phyloP scores from a whole-genome alignment of 176 grass and related monocot species.

The Rhynchospora breviuscula region DNA sequence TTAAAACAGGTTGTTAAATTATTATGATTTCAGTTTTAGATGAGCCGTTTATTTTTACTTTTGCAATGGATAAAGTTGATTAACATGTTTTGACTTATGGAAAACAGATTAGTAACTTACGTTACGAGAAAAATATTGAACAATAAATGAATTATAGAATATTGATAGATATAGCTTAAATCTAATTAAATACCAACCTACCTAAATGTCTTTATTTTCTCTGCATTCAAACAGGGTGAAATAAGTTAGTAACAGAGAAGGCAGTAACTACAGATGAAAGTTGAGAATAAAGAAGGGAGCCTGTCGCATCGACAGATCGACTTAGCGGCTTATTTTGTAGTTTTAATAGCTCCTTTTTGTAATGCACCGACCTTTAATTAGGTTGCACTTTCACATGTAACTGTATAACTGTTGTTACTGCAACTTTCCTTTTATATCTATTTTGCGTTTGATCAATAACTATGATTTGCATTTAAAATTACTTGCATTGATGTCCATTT shows the following conservation, averaged over 20 bases:
- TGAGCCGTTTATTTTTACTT: background rate
- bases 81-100: background rate
- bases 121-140: background rate
- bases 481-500: background rate
- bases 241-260: background rate
- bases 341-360: background rate
- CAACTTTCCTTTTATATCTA: background rate
- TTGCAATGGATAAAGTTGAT: background rate
- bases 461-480: background rate
- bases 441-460: background rate
- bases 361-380: background rate
- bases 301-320: background rate
- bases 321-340: background rate
- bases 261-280: background rate
- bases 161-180: too few relatives aligned
- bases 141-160: background rate
- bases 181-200: background rate
- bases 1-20: background rate
- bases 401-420: slow-evolving; percentile 3
- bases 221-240: background rate
- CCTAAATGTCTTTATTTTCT: background rate
- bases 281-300: background rate
- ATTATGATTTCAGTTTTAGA: background rate
- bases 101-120: background rate
- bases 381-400: background rate